Evolutionary conservation across 495 filamentous ascomycete species (phyloP), one percentile per base, ranked within the genome.

Genomic region (Xylona heveae): DNA sequence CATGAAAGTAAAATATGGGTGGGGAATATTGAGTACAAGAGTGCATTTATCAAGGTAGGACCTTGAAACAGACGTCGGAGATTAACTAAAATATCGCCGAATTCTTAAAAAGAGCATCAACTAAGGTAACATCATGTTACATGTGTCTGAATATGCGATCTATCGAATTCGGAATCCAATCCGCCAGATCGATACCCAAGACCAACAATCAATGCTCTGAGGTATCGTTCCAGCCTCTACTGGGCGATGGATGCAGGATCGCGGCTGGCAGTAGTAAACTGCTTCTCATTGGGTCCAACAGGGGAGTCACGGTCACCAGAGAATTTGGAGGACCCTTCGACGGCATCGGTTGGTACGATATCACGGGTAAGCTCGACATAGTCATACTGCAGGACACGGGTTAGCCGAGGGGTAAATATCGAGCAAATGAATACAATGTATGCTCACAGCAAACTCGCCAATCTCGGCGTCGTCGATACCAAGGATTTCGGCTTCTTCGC

Each of bases 381-480:
- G 51, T 95, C 88, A 50, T 97, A 97, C 59, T 69, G 36, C 2
- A 30, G 13, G 6, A 15, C 6, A 15, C 6, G 6, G 17, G 0
- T 34, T 5, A 25, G 4, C 12, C 32, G n/a, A 12, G 14, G 17
- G 25, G n/a, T 22, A 20, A 12, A 1, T 13, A 39, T 1, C 13
- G 24, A 35, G 31, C 1, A 28, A 20, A 28, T 7, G 22, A 13
- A 31, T 3, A 9, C 28, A 24, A 28, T 6, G 14, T 24, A 33
- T 14, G 58, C 65, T 46, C 61, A 70, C 65, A 24, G 88, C 88
- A 53, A 93, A 95, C 59, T 95, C 85, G 49, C 85, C 85, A 48
- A 94, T 85, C 57, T 95, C 82, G 19, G 78, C 73, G 48, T 94
- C 85, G 47, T 95, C 85, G 38, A 93, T 84, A 41, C 85, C 85